phyloP scores from a whole-genome alignment of 2,329 filamentous ascomycete species.

The Juglanconis sp. region DNA sequence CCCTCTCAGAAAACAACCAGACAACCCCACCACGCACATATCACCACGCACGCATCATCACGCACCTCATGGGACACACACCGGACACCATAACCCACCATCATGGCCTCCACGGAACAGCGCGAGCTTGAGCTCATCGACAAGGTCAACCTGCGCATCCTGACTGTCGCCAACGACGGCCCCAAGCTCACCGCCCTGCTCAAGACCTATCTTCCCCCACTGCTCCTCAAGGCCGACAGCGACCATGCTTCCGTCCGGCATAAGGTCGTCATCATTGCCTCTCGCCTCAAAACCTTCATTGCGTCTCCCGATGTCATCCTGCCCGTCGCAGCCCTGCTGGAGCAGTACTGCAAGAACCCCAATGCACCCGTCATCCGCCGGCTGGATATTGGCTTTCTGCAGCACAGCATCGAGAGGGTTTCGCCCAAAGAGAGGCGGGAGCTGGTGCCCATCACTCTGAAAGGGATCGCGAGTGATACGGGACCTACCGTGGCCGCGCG shows the following conservation, averaged over 20 bases:
- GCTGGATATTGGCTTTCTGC: slow-evolving; percentile 84
- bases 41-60: neutral
- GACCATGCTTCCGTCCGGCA: slow-evolving; percentile 76
- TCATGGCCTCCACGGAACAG: slow-evolving; percentile 48
- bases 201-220: slow-evolving; percentile 72
- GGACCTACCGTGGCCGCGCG: slow-evolving; percentile 51
- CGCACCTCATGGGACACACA: neutral
- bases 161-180: slow-evolving; percentile 76
- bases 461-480: slow-evolving; percentile 60
- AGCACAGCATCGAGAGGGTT: slow-evolving; percentile 65
- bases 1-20: no score
- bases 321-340: slow-evolving; percentile 77
- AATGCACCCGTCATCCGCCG: slow-evolving; percentile 67
- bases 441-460: slow-evolving; percentile 67
- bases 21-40: neutral
- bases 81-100: neutral
- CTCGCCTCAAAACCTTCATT: slow-evolving; percentile 53
- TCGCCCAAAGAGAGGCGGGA: slow-evolving; percentile 61
- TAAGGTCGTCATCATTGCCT: slow-evolving; percentile 57
- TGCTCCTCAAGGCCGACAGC: slow-evolving; percentile 83
- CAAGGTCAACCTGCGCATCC: slow-evolving; percentile 80
- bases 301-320: slow-evolving; percentile 63
- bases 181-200: slow-evolving; percentile 76
- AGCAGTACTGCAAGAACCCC: slow-evolving; percentile 83
- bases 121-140: slow-evolving; percentile 79